Evolutionary conservation across 306 rosid species (phyloP).

Genomic region (Sechiopsis laciniata): DNA sequence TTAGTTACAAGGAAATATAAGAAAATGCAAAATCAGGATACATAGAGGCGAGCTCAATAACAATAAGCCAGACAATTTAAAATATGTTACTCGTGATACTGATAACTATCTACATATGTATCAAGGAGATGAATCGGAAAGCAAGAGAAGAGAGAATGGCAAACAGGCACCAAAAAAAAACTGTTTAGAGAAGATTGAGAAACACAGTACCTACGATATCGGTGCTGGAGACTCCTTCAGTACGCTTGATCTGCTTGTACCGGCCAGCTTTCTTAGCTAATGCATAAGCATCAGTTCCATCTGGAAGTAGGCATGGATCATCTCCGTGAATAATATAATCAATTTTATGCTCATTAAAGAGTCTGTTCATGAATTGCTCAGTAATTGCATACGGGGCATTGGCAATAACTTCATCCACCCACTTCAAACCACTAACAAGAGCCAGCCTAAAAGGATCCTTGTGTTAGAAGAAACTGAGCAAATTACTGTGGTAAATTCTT

Average conservation of each 20-base stretch:
- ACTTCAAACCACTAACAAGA: constrained; percentile 94
- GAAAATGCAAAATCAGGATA: constrained; percentile 1
- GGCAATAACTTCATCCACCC: constrained; percentile 98
- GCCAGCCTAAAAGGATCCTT: constrained; percentile 51
- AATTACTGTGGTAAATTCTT: not conserved
- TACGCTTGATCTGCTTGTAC: constrained; percentile 95
- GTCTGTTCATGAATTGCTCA: constrained; percentile 78
- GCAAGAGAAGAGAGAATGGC: constrained; percentile 8
- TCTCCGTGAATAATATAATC: constrained; percentile 98
- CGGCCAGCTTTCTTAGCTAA: constrained; percentile 95
- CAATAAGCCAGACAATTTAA: no score
- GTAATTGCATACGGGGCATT: constrained; percentile 96
- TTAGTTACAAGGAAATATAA: not conserved
- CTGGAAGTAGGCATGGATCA: constrained; percentile 99
- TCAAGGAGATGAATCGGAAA: not conserved
- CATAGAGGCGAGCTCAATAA: no score
- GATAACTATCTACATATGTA: not conserved
- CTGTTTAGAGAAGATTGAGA: constrained; percentile 27
- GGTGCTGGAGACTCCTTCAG: constrained; percentile 99
- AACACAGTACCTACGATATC: constrained; percentile 86
- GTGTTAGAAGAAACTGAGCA: constrained; percentile 22
- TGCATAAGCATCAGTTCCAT: constrained; percentile 98
- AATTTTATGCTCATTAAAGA: constrained; percentile 86
- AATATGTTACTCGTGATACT: not conserved
- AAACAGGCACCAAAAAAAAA: constrained; percentile 1